Evolutionary conservation across 2,329 filamentous ascomycete genomes (phyloP).

Genomic region (Colletotrichum orchidophilum): DNA sequence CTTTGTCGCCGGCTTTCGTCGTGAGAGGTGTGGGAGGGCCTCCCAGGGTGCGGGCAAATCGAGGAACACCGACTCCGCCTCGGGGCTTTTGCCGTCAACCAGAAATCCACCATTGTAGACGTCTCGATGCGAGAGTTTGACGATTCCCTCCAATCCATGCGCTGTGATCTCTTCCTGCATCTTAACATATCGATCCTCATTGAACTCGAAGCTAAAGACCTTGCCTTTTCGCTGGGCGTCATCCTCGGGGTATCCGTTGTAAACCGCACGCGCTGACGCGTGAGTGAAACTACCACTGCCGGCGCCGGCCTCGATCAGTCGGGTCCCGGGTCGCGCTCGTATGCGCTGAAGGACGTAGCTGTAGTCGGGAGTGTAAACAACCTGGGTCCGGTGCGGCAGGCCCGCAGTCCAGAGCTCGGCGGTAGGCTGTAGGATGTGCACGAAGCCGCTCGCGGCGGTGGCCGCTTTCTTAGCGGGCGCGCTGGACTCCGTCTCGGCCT

Average conservation of each 20-base stretch:
- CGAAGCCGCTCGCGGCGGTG: constrained; percentile 73
- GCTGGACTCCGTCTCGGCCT: constrained; percentile 44
- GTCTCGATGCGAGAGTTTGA: constrained; percentile 80
- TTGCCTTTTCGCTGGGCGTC: constrained; percentile 64
- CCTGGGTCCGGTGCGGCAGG: constrained; percentile 83
- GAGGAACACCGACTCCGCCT: constrained; percentile 78
- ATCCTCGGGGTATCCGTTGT: constrained; percentile 71
- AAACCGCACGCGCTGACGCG: constrained; percentile 79
- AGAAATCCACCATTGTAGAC: constrained; percentile 81
- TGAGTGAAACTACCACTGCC: constrained; percentile 88
- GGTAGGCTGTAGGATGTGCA: constrained; percentile 81
- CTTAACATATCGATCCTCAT: constrained; percentile 75
- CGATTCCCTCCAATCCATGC: constrained; percentile 72
- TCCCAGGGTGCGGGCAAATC: constrained; percentile 86
- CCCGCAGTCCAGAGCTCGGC: constrained; percentile 86
- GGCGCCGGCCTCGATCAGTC: constrained; percentile 82
- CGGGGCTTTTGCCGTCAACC: constrained; percentile 66
- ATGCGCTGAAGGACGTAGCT: constrained; percentile 84
- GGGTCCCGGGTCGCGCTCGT: constrained; percentile 75
- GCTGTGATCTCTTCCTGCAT: constrained; percentile 75
- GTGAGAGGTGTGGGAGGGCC: constrained; percentile 78
- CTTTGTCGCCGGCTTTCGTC: constrained; percentile 51
- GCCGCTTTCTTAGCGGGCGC: constrained; percentile 57
- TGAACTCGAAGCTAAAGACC: constrained; percentile 86
- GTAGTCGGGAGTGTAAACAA: constrained; percentile 88